These are phyloP conservation scores for Podaxis carcinomalis DNA, from an alignment of 768 basidiomycete species.

Conservation along the genomic window DNA sequence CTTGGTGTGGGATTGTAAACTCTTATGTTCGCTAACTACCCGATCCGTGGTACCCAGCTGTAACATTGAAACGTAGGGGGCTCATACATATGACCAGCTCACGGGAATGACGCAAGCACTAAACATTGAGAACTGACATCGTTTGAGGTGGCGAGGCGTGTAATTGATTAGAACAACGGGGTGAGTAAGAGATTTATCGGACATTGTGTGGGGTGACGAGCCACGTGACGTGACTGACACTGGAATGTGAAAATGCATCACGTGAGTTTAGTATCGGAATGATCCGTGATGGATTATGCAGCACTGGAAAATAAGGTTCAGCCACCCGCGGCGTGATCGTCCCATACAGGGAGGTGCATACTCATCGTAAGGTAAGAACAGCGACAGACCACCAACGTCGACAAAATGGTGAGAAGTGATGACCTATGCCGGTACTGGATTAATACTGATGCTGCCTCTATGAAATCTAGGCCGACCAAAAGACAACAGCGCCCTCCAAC, in stretches of 20 bases:
- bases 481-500: slow-evolving; percentile 77
- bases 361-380: slow-evolving; percentile 30
- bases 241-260: neutral
- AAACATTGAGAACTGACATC: neutral
- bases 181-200: neutral
- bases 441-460: slow-evolving; percentile 1
- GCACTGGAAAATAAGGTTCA: slow-evolving; percentile 36
- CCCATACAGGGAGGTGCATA: slow-evolving; percentile 23
- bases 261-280: slow-evolving; percentile 18
- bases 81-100: neutral
- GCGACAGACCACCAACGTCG: slow-evolving; percentile 32
- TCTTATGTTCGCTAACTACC: neutral
- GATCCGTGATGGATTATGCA: slow-evolving; percentile 26
- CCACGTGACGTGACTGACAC: neutral
- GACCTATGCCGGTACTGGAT: neutral
- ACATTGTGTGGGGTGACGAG: neutral
- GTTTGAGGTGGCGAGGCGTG: neutral
- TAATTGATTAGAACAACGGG: neutral
- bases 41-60: neutral
- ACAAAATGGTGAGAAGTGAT: slow-evolving; percentile 37
- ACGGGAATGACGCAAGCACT: neutral
- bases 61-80: neutral
- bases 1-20: neutral
- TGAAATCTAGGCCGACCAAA: slow-evolving; percentile 72
- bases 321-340: slow-evolving; percentile 26